Evolutionary conservation across 106 monocot species (phyloP), one percentile per base, ranked within the genome.

Genomic region (Dendrobium catenatum): DNA sequence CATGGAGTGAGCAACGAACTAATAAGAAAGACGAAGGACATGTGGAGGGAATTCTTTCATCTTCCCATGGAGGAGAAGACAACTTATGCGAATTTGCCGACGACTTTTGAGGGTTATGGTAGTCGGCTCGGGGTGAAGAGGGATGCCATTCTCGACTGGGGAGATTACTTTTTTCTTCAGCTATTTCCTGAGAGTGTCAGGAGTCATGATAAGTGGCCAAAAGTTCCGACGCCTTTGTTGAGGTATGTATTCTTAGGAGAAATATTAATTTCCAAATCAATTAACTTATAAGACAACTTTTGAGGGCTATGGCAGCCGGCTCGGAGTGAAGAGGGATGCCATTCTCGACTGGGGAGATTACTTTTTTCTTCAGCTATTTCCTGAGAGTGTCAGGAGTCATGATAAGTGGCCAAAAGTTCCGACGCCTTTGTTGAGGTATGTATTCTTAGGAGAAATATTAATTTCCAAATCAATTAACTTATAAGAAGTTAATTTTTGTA

Each of bases 261-360:
- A 51, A 13, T 51, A 51, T 13, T 51, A 51, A 15, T 10, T 15
- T 51, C 51, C 2, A 51, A 15, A 1, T 51, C 51, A 51, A 51
- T 51, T 51, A 51, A 13, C 2, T 11, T 51, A 11, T 51, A 11
- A 15, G 6, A 7, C n/a, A n/a, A n/a, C n/a, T n/a, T n/a, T n/a
- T n/a, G 79, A 88, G 58, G 88, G 88, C 4, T 88, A 85, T 33
- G 88, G 88, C 11, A 85, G 85, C 80, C 75, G 85, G 41, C 29
- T 85, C 24, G 88, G 82, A 18, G 55, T 80, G 17, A 18, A 82
- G 68, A 80, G 79, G 66, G 85, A 79, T 18, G 80, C 77, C 22
- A 47, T 83, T 70, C 68, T 83, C 6, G 83, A 83, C 13, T 78
- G 83, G 83, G 68, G 78, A 4, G 83, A 83, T 51, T 83, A 83